Evolutionary conservation across 1,284 basidiomycete species (phyloP), one percentile per base, ranked within the genome.

Genomic region (Phaffia rhodozyma): DNA sequence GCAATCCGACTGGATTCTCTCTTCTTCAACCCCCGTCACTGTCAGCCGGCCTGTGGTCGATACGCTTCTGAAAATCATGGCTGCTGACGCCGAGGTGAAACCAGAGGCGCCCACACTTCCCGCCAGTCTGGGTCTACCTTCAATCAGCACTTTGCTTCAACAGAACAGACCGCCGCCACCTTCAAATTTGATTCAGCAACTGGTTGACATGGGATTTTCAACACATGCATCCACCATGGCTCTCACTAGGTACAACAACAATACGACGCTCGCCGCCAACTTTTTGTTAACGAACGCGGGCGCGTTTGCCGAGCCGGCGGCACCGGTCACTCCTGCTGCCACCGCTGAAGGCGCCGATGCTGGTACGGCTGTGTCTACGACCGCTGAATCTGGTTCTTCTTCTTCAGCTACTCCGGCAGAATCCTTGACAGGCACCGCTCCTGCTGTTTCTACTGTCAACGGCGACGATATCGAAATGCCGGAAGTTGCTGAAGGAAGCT

Each of bases 191-290:
- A 81, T 97, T 55, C 82, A 83, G 58, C 86, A 91, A 70, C 79
- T 98, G 58, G 86, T 85, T 21, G 94, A 98, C 69, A 98, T 99
- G 96, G 96, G 96, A 58, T 99, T 98, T 77, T 84, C 88, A 30
- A 83, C 90, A 11, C 82, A 83, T 51, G 88, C 90, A 4, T 89
- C 88, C 1, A 86, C 89, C 71, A 83, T 84, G 62, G 94, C 94
- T 4, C 78, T 99, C 25, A 75, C 81, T 25, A 86, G 92, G 27
- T 86, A 86, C 20, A 83, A 87, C 67, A 97, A 97, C 76, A 96
- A 96, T 70, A 80, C 97, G 69, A 86, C 81, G 49, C 84, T 87
- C 6, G 96, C 96, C 2, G 87, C 94, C 0, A 94, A 98, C 70
- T 80, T 91, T 23, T 80, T 98, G 1, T 79, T 98, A 27, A 82